Base-by-base conservation (phyloP, 129 eudicot genomes). In the Escallonia rubra region DNA sequence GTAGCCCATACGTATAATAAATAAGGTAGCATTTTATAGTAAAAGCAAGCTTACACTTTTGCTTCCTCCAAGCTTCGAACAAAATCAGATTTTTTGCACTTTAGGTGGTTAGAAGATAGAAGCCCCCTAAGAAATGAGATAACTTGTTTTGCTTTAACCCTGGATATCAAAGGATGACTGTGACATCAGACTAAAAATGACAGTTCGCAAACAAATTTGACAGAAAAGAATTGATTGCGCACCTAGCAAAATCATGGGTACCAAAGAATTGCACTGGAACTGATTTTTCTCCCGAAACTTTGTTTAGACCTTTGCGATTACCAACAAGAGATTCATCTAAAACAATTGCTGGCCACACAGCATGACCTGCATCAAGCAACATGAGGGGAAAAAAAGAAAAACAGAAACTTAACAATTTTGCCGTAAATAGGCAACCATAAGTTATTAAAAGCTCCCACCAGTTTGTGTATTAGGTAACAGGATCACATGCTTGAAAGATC, bases 171-270 rank as follows among this genome's bases (percentile, higher is more conserved):
- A 75, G 65, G 58, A 63, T 57, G 41, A 68, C 54, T 68, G 69
- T 43, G 45, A 23, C 34, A 44, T 2, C 64, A 50, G 60, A 46
- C 8, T 5, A 41, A 34, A 59, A 14, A 56, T 51, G 41, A 23
- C 59, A 56, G 2, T 45, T 42, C 62, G 6, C 59, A 14, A 54
- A 16, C 14, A 54, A 54, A 4, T 54, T 54, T 43, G 64, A 68
- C n/a, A 53, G 12, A 23, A 54, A 55, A 69, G 54, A 0, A 3
- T 59, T 69, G 34, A 46, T 50, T 42, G 38, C 64, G 72, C 50
- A 90, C 97, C 97, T 90, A 47, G 97, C 97, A 82, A 94, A 94
- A 81, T 94, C 99, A 79, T 94, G 90, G 74, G 97, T 86, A 61
- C 99, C 99, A 77, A 94, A 94, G 74, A 94, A 94, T 40, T 94